Evolutionary conservation across 768 basidiomycete species (phyloP), one percentile per base, ranked within the genome.

Genomic region (Xerocomus potaroensis): DNA sequence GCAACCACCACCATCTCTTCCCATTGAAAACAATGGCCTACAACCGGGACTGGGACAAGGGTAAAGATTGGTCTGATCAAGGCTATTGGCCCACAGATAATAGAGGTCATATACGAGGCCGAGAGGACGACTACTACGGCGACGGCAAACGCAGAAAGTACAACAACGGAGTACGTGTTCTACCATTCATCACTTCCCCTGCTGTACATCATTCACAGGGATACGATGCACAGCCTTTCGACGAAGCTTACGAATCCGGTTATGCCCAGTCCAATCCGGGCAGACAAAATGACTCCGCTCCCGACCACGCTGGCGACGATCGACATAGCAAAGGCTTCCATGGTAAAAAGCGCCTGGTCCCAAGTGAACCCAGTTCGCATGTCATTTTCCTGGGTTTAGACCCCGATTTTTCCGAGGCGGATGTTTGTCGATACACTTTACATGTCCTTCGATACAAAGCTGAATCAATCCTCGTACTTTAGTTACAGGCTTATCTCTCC

Each of bases 381-480:
- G 89, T 97, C 64, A 95, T 96, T 61, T 95, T 96, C 68, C 81
- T 97, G 51, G 93, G 93, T 46, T 69, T 97, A 48, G 93, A 96
- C 67, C 82, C 84, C 47, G 91, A 92, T 66, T 89, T 94, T 61
- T 86, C 85, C 44, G 93, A 96, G 75, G 83, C 86, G 59, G 91
- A 94, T 76, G 93, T 96, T 69, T 72, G 87, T 83, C 54, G 49
- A 57, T 59, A 55, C 54, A 26, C 51, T 63, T 61, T 53, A 55
- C 64, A 66, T 67, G 60, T 67, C 49, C 50, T 64, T 65, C 61
- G 39, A 61, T 66, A 66, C 66, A 53, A 63, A 44, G 40, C 64
- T 66, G 62, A 66, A 66, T 64, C 64, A 43, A 66, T 66, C 46
- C 54, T 49, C 64, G 37, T 57, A 39, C 58, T 59, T 63, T 72